Evolutionary conservation across 2,329 filamentous ascomycete species (phyloP).

Genomic region (Fusarium sp.): DNA sequence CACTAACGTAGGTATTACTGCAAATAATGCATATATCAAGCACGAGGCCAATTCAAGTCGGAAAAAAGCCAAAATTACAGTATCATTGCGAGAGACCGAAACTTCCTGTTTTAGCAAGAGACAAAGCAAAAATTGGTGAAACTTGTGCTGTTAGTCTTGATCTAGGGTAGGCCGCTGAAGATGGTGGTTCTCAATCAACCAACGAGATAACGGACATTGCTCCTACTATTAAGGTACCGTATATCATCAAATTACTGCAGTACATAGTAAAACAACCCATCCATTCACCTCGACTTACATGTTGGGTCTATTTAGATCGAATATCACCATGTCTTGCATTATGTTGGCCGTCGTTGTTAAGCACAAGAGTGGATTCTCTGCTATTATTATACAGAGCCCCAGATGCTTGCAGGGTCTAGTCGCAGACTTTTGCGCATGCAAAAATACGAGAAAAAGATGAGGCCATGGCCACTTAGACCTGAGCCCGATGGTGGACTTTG

Average conservation of each 20-base stretch:
- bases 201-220: not conserved
- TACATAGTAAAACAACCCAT: not conserved
- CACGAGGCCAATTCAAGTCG: too few species aligned
- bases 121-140: not conserved
- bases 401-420: slow-evolving; percentile 26
- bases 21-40: too few species aligned
- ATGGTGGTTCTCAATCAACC: not conserved
- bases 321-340: slow-evolving; percentile 15
- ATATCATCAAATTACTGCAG: not conserved
- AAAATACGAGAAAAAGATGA: slow-evolving; percentile 36
- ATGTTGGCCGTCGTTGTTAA: slow-evolving; percentile 1
- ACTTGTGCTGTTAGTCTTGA: not conserved
- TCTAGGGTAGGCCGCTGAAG: not conserved
- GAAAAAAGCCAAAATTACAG: too few species aligned
- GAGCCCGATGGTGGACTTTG: slow-evolving; percentile 2
- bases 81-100: too few species aligned
- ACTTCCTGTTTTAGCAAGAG: accelerated
- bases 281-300: not conserved
- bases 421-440: slow-evolving; percentile 17
- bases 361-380: slow-evolving; percentile 24
- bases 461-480: slow-evolving; percentile 17
- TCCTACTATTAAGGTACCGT: not conserved
- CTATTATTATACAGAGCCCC: slow-evolving; percentile 40
- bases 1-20: too few species aligned
- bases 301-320: not conserved